Percentiles rank a stretch among this genome's conserved stretches.
Evolutionary conservation across 352 stramenopile genomes (phyloP).

Genomic region (Globisporangium okanoganense): DNA sequence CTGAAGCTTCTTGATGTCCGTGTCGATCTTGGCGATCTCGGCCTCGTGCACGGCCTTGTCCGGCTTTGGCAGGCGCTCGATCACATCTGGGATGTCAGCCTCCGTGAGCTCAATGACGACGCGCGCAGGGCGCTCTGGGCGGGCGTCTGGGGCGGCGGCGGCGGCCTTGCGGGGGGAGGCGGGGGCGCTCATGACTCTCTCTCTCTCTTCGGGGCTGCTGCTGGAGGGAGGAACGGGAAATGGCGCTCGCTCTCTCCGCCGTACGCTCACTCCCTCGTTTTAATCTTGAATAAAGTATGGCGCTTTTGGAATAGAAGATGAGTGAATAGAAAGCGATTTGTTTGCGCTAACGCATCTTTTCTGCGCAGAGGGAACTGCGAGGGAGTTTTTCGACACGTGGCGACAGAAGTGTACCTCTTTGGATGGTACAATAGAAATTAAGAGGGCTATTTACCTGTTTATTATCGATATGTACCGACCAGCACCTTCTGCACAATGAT

Average conservation of each 20-base stretch:
- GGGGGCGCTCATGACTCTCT: constrained; percentile 29
- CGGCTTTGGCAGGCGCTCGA: constrained; percentile 78
- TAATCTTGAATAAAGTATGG: neutral
- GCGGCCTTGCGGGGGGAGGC: constrained; percentile 28
- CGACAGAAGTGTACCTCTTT: too few species aligned
- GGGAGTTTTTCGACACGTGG: too few species aligned
- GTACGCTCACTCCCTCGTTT: neutral
- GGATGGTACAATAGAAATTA: too few species aligned
- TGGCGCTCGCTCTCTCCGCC: neutral
- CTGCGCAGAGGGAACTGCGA: neutral
- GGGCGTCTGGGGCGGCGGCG: constrained; percentile 1
- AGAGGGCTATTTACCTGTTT: too few species aligned
- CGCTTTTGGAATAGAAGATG: neutral
- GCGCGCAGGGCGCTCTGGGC: constrained; percentile 1
- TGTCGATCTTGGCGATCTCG: constrained; percentile 80
- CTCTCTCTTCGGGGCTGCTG: constrained; percentile 1
- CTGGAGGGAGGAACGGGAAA: constrained; percentile 9
- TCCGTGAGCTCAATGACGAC: constrained; percentile 30
- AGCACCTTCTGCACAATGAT: too few species aligned
- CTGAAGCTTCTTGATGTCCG: constrained; percentile 92
- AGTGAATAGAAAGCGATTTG: neutral
- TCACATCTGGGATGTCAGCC: constrained; percentile 68
- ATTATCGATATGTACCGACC: too few species aligned
- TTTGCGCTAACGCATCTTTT: neutral
- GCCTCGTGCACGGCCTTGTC: constrained; percentile 90